Evolutionary conservation across 1,139 yeast species (phyloP).

Genomic region (Kluyveromyces sp.): DNA sequence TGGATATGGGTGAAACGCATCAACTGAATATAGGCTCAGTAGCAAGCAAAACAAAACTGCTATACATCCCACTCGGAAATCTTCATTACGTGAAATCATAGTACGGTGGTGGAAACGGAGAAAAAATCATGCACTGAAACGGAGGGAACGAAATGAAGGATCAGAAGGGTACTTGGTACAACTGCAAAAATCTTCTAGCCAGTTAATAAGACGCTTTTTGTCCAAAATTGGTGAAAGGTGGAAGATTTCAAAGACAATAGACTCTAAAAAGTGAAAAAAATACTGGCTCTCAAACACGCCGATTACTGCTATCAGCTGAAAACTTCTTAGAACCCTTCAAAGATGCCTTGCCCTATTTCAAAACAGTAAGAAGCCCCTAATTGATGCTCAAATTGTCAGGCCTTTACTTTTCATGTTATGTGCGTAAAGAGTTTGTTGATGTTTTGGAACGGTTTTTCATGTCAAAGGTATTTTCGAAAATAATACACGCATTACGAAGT

Average conservation of each 20-base stretch:
- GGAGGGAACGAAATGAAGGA: no score
- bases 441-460: background rate
- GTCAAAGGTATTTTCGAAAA: background rate
- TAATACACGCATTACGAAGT: background rate
- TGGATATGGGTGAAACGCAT: slow-evolving; percentile 5
- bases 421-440: background rate
- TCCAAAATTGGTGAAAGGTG: no score
- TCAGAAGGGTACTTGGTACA: no score
- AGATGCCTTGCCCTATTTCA: background rate
- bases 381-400: background rate
- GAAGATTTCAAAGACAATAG: no score
- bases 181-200: no score
- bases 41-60: background rate
- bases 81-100: background rate
- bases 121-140: no score
- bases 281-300: no score
- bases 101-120: background rate
- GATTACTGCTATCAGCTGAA: no score
- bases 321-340: background rate
- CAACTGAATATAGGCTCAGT: background rate
- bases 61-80: background rate
- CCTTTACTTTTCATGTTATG: background rate
- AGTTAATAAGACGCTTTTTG: no score
- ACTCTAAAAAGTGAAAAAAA: no score
- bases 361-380: background rate